Base-by-base conservation (phyloP, 345 rosid genomes). In the Gossypium stocksii region DNA sequence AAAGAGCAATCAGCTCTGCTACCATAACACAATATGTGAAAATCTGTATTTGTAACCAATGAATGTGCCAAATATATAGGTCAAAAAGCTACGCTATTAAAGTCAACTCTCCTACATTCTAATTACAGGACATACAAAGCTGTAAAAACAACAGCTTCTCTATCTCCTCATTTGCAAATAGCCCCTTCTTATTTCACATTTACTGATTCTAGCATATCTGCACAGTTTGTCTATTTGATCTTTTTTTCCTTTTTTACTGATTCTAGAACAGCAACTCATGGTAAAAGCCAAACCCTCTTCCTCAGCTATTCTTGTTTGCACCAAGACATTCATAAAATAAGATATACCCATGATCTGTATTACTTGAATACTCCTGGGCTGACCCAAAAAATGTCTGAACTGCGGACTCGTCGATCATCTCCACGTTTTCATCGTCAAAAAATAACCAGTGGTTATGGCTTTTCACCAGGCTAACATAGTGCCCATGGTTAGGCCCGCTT, bases 361-460 rank as follows among this genome's bases (percentile, higher is more conserved):
- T 93, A 83, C 94, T 91, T 0, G 98, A 89, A 66, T 93, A 93
- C 80, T 95, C 99, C 79, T 95, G 98, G 2, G 99, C 91, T 7
- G 99, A 92, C 73, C 99, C 98, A 66, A 95, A 95, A 87, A 95
- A 95, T 22, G 99, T 93, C 77, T 95, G 98, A 76, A 95, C 96
- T 1, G 96, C 99, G 44, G 99, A 91, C 86, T 95, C 99, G 8
- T 95, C 99, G 16, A 95, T 93, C 89, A 95, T 95, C 86, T 95
- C 99, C 67, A 93, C 97, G 9, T 93, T 95, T 83, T 95, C 98
- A 8, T 95, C 99, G 52, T 95, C 99, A 54, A 95, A 95, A 84
- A 91, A 91, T 60, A 95, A 83, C 98, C 99, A 93, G 75, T 95
- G 99, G 88, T 91, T 91, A 76, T 95, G 99, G 88, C 98, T 93